A percentile compares a stretch with the other conserved stretches of the same genome.
These are phyloP conservation scores for Tylopilus sp. DNA, from an alignment of 768 basidiomycete genomes.

Conservation along the genomic window DNA sequence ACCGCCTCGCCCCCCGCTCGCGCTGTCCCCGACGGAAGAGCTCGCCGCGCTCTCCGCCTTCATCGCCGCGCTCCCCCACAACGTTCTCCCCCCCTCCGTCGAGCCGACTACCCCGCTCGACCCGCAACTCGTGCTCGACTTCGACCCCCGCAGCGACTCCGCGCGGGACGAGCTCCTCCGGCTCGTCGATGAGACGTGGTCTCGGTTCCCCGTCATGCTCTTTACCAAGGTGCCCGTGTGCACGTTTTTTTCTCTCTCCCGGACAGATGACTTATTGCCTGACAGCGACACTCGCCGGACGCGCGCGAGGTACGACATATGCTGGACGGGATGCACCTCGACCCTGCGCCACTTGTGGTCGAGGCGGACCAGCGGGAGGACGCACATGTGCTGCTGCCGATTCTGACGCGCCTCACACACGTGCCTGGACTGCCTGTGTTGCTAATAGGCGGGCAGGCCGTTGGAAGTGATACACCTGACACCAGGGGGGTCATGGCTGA, in stretches of 20 bases:
- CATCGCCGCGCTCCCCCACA: conserved; percentile 69
- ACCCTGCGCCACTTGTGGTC: conserved; percentile 61
- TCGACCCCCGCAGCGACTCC: conserved; percentile 65
- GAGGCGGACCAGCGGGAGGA: conserved; percentile 76
- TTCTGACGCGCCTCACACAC: conserved; percentile 60
- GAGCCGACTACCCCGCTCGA: conserved; percentile 67
- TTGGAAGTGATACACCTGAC: conserved; percentile 37
- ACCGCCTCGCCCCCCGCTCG: conserved; percentile 37
- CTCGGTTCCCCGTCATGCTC: conserved; percentile 68
- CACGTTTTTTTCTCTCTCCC: too few relatives aligned
- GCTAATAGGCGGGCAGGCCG: conserved; percentile 59
- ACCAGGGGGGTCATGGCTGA: conserved; percentile 35
- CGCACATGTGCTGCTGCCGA: conserved; percentile 54
- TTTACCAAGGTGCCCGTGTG: conserved; percentile 56
- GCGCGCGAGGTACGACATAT: conserved; percentile 67
- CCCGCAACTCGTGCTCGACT: conserved; percentile 78
- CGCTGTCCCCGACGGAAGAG: conserved; percentile 55
- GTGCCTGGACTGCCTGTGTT: conserved; percentile 58
- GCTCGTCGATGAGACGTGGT: conserved; percentile 67
- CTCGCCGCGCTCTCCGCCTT: conserved; percentile 74
- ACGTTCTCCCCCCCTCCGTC: conserved; percentile 64
- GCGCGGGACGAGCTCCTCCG: conserved; percentile 58
- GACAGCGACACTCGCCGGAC: conserved; percentile 57
- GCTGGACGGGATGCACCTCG: conserved; percentile 52
- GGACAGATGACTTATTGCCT: too few relatives aligned